Evolutionary conservation across 495 filamentous ascomycete genomes (phyloP).

Genomic region (Delitschia confertaspora): DNA sequence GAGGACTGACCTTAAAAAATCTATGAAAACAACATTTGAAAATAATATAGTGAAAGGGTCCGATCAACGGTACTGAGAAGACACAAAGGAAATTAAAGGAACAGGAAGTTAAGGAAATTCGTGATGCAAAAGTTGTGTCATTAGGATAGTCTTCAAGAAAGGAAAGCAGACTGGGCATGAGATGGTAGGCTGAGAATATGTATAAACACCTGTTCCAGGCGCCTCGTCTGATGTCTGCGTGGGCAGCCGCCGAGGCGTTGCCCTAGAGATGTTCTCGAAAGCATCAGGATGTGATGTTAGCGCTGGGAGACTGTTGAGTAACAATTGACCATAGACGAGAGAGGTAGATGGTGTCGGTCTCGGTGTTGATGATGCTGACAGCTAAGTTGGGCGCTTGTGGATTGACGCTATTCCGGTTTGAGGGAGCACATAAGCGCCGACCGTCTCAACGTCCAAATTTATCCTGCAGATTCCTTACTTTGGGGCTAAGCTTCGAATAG

Average conservation of each 20-base stretch:
- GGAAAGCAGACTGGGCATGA: constrained; percentile 2
- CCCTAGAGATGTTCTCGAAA: constrained; percentile 7
- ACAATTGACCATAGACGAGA: constrained; percentile 14
- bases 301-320: constrained; percentile 10
- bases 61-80: constrained; percentile 21
- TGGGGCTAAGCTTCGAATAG: constrained; percentile 5
- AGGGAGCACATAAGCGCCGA: constrained; percentile 10
- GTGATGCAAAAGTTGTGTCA: constrained; percentile 24
- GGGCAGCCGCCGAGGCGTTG: constrained; percentile 27
- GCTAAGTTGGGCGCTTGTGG: constrained; percentile 13
- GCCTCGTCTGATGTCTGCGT: constrained; percentile 19
- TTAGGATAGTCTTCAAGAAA: constrained; percentile 11
- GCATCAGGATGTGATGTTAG: constrained; percentile 17
- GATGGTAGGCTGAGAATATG: constrained; percentile 24
- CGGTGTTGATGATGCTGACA: constrained; percentile 13
- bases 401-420: constrained; percentile 4
- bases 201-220: constrained; percentile 14
- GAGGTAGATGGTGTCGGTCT: constrained; percentile 11
- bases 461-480: constrained; percentile 7
- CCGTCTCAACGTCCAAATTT: constrained; percentile 9
- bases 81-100: constrained; percentile 25
- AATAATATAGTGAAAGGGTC: constrained; percentile 9
- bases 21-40: constrained; percentile 22
- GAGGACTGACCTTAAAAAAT: constrained; percentile 19
- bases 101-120: constrained; percentile 27